Evolutionary conservation across 306 rosid species (phyloP).

Genomic region (Acacia crassicarpa): DNA sequence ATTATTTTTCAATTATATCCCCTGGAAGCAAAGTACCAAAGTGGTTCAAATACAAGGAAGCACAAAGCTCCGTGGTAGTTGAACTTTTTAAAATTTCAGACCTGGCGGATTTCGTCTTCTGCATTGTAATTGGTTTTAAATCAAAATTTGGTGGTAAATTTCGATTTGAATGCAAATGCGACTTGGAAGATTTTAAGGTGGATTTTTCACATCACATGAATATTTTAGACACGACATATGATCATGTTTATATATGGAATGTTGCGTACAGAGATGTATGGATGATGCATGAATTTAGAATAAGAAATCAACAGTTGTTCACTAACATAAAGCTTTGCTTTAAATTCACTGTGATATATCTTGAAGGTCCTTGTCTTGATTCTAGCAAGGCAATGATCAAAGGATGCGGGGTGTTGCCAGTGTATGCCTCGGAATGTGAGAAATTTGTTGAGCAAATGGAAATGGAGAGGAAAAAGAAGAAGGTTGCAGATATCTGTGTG

Average conservation of each 20-base stretch:
- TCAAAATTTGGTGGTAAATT: too few relatives aligned
- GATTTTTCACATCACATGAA: rapidly evolving
- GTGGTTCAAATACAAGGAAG: background rate
- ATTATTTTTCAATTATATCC: rapidly evolving
- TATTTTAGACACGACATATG: background rate
- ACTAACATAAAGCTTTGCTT: background rate
- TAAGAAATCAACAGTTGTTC: background rate
- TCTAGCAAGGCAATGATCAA: background rate
- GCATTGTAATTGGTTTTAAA: background rate
- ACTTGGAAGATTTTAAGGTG: background rate
- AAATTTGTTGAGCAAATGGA: background rate
- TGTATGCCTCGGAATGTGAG: background rate
- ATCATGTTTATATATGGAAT: background rate
- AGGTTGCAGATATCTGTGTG: background rate
- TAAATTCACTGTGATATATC: background rate
- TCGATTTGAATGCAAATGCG: background rate
- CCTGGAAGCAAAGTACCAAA: background rate
- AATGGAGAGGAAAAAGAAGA: background rate
- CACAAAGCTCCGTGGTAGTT: background rate
- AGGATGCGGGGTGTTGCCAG: background rate
- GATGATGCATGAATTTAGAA: background rate
- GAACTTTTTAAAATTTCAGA: background rate
- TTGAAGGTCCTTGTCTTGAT: background rate
- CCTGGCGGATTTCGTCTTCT: background rate
- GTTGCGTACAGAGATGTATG: rapidly evolving